Percentiles rank a stretch among this genome's conserved stretches.
phyloP scores from a whole-genome alignment of 805 yeast species.

The Candida vaughaniae region DNA sequence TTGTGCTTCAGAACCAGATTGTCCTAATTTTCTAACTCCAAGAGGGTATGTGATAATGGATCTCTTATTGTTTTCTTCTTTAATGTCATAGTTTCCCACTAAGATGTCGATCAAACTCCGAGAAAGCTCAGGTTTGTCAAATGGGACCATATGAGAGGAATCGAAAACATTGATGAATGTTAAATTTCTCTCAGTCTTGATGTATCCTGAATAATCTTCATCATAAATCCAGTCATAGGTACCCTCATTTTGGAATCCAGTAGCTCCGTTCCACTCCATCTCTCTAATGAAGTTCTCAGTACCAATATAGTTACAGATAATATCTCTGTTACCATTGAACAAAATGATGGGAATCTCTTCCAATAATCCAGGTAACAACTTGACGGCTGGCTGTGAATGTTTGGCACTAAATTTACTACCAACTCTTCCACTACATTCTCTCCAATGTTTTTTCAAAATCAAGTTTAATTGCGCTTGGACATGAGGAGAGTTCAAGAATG shows the following conservation, averaged over 20 bases:
- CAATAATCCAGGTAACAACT: conserved; percentile 65
- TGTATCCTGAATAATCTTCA: conserved; percentile 34
- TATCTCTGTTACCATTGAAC: conserved; percentile 85
- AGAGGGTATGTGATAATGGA: conserved; percentile 30
- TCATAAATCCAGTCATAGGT: conserved; percentile 45
- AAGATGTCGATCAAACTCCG: conserved; percentile 66
- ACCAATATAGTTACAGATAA: conserved; percentile 83
- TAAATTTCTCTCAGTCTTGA: conserved; percentile 60
- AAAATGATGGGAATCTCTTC: conserved; percentile 60
- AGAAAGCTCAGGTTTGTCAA: conserved; percentile 68
- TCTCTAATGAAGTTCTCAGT: conserved; percentile 63
- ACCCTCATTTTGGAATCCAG: conserved; percentile 47
- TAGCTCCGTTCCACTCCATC: conserved; percentile 62
- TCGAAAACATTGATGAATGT: conserved; percentile 72
- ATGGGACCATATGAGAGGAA: conserved; percentile 94
- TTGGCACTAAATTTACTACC: conserved; percentile 49
- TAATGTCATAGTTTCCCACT: conserved; percentile 23
- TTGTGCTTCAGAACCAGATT: background rate
- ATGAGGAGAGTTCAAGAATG: conserved; percentile 47
- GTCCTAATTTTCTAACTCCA: conserved; percentile 19
- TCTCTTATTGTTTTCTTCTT: conserved; percentile 12
- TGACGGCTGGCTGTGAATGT: conserved; percentile 58
- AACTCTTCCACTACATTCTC: conserved; percentile 72
- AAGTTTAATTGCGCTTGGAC: conserved; percentile 55
- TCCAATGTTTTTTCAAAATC: conserved; percentile 51